A percentile compares a stretch with the other conserved stretches of the same genome.
Conservation (phyloP, 78 protist species). For the Dictyostelium firmibasis region DNA sequence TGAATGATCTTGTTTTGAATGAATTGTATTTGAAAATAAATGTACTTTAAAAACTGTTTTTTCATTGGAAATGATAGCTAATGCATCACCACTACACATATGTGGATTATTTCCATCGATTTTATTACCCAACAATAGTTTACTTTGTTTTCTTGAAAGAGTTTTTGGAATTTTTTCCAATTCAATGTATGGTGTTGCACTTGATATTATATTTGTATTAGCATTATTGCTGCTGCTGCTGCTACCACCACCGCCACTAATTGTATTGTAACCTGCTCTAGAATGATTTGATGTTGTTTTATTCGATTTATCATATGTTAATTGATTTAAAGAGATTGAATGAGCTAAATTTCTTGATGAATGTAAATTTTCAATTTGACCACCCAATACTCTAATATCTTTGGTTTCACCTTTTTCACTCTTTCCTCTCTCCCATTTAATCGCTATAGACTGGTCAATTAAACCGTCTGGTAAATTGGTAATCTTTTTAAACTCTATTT, state of each 20-base stretch:
- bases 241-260: not conserved
- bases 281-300: not conserved
- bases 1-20: constrained; percentile 18
- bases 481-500: constrained; percentile 32
- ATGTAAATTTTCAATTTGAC: not conserved
- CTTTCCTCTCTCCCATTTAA: constrained; percentile 57
- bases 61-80: constrained; percentile 2
- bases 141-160: constrained; percentile 56
- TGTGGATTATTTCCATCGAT: constrained; percentile 24
- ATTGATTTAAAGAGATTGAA: not conserved
- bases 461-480: constrained; percentile 15
- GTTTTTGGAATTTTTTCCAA: constrained; percentile 8
- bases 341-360: not conserved
- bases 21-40: constrained; percentile 16
- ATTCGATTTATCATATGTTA: not conserved
- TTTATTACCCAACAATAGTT: constrained; percentile 34
- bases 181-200: constrained; percentile 13
- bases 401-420: constrained; percentile 30
- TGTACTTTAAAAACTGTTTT: constrained; percentile 2
- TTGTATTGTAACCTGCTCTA: not conserved
- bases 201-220: not conserved
- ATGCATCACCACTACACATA: constrained; percentile 29
- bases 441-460: not conserved
- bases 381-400: not conserved
- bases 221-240: not conserved